These are phyloP conservation scores for Yamadazyma atmosphaerica DNA, from an alignment of 1,139 yeast species.

Conservation along the genomic window DNA sequence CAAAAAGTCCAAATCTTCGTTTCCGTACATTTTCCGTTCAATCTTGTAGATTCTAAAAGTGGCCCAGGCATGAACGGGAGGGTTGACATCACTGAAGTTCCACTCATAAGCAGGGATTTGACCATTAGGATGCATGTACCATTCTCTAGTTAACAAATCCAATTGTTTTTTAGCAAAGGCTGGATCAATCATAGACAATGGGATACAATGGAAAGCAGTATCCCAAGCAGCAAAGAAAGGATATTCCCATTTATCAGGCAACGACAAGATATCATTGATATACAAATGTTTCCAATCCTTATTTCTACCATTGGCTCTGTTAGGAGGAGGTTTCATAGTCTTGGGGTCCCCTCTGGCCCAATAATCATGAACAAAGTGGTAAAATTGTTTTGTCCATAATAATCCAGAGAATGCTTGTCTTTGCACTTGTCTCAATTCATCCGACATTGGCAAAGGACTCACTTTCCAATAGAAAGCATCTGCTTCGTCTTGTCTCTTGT, in stretches of 20 bases:
- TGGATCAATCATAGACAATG: slow-evolving; percentile 93
- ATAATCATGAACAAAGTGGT: slow-evolving; percentile 81
- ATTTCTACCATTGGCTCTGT: slow-evolving; percentile 83
- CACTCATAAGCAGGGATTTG: slow-evolving; percentile 97
- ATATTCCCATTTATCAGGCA: slow-evolving; percentile 97
- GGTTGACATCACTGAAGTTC: slow-evolving; percentile 95
- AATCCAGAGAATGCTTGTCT: slow-evolving; percentile 95
- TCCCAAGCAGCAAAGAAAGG: slow-evolving; percentile 99
- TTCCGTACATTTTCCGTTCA: slow-evolving; percentile 84
- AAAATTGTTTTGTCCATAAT: slow-evolving; percentile 93
- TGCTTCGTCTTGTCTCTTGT: slow-evolving; percentile 82
- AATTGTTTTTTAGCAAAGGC: slow-evolving; percentile 90
- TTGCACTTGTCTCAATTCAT: slow-evolving; percentile 80
- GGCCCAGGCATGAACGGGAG: slow-evolving; percentile 98
- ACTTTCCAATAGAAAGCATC: slow-evolving; percentile 93
- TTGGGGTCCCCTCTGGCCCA: slow-evolving; percentile 91
- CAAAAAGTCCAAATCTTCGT: slow-evolving; percentile 79
- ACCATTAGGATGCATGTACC: slow-evolving; percentile 99
- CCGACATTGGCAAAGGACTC: slow-evolving; percentile 82
- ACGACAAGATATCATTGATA: slow-evolving; percentile 82
- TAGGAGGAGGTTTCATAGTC: slow-evolving; percentile 72
- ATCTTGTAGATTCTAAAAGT: slow-evolving; percentile 87
- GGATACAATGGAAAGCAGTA: slow-evolving; percentile 94
- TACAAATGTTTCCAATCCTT: slow-evolving; percentile 89
- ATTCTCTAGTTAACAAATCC: slow-evolving; percentile 85